Evolutionary conservation across 148 eudicot genomes (phyloP).

Genomic region (Oxyria digyna): DNA sequence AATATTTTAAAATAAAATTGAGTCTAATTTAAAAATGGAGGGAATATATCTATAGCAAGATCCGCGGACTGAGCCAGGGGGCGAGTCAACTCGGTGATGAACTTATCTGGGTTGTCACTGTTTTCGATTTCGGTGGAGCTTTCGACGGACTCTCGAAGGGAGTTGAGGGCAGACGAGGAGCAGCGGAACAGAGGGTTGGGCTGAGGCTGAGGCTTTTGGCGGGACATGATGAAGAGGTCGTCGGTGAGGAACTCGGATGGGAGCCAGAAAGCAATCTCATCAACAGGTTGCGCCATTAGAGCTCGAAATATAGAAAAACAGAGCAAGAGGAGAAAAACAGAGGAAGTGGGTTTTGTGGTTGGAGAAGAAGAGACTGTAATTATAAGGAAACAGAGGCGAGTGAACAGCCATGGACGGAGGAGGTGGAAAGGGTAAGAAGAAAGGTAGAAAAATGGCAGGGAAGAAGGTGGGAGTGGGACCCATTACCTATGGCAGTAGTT

Average conservation of each 20-base stretch:
- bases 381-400: background rate
- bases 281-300: slow-evolving; percentile 19
- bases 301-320: background rate
- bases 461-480: background rate
- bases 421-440: too few species aligned
- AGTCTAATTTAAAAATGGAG: too few species aligned
- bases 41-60: too few species aligned
- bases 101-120: slow-evolving; percentile 28
- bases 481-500: too few species aligned
- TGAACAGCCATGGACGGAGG: background rate
- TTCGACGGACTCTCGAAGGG: slow-evolving; percentile 27
- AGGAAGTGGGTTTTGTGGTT: background rate
- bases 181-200: slow-evolving; percentile 6
- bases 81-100: slow-evolving; percentile 34
- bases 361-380: background rate
- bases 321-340: background rate
- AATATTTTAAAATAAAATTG: too few species aligned
- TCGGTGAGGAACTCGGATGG: slow-evolving; percentile 59
- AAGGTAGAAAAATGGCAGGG: background rate
- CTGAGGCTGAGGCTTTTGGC: background rate
- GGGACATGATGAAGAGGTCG: slow-evolving; percentile 16
- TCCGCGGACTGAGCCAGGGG: slow-evolving; percentile 30
- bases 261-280: slow-evolving; percentile 40
- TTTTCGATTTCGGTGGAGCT: slow-evolving; percentile 30
- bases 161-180: slow-evolving; percentile 12